These are phyloP conservation scores for Lithospermum erythrorhizon DNA, from an alignment of 257 asterid species.

Conservation along the genomic window DNA sequence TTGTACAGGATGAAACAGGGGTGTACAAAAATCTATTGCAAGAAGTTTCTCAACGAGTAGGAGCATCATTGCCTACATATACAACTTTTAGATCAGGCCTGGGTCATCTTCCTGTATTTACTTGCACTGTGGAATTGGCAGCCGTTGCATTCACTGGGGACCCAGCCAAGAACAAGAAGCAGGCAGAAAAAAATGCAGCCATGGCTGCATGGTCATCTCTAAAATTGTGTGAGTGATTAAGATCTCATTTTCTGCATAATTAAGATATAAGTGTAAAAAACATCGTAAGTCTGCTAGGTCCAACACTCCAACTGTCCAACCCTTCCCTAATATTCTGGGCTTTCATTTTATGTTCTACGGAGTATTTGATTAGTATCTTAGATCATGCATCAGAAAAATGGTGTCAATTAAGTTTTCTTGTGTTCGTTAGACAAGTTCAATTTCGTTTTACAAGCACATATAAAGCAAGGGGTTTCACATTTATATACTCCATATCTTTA, in stretches of 20 bases:
- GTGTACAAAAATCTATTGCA: constrained; percentile 44
- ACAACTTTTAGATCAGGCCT: constrained; percentile 36
- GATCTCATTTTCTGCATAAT: neutral
- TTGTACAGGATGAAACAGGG: constrained; percentile 42
- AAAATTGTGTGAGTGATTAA: constrained; percentile 26
- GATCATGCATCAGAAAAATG: neutral
- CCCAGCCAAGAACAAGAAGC: constrained; percentile 46
- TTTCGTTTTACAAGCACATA: neutral
- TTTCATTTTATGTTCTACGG: constrained; percentile 9
- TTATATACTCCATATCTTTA: neutral
- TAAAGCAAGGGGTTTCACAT: neutral
- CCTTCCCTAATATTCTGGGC: constrained; percentile 8
- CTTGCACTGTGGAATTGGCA: constrained; percentile 41
- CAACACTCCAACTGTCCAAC: neutral
- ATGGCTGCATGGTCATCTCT: constrained; percentile 50
- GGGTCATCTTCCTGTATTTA: constrained; percentile 45
- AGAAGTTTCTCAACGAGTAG: constrained; percentile 50
- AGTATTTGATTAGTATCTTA: neutral
- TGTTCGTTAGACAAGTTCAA: constrained; percentile 4
- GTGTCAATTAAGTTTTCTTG: neutral
- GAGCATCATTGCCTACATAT: constrained; percentile 37
- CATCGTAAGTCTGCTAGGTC: too few relatives aligned
- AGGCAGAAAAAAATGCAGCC: constrained; percentile 50
- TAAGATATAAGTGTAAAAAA: neutral
- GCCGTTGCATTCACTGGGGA: constrained; percentile 39